Conservation (phyloP, 345 rosid genomes). For the Psidium guajava region DNA sequence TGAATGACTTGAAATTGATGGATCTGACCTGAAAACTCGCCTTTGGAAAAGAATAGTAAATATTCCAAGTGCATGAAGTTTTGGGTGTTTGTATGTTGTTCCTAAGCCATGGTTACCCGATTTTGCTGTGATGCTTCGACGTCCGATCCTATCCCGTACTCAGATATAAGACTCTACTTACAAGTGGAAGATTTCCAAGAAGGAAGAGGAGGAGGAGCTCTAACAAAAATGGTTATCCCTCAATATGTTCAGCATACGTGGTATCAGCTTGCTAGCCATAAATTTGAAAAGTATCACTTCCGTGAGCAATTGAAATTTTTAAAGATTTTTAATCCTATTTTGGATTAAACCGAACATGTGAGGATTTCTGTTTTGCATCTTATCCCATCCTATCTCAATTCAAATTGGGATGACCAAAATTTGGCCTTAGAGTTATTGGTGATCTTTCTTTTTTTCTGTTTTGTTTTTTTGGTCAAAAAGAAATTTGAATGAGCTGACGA, state of each 20-base stretch:
- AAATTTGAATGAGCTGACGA: no score
- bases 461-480: no score
- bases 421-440: no score
- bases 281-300: constrained; percentile 78
- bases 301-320: constrained; percentile 21
- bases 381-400: not conserved
- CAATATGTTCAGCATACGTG: constrained; percentile 60
- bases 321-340: not conserved
- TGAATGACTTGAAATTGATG: not conserved
- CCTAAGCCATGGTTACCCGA: not conserved
- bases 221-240: not conserved
- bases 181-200: not conserved
- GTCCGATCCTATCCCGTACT: not conserved
- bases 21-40: not conserved
- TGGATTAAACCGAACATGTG: not conserved
- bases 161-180: not conserved
- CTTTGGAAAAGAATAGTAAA: not conserved
- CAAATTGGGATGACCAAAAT: not conserved
- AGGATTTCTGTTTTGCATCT: not conserved
- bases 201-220: not conserved
- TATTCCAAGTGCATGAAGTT: not conserved
- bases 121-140: not conserved
- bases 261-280: constrained; percentile 62
- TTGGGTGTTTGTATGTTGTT: not conserved
- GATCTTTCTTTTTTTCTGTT: no score